phyloP scores from a whole-genome alignment of 2,329 filamentous ascomycete species.

The Penicillium sp. region DNA sequence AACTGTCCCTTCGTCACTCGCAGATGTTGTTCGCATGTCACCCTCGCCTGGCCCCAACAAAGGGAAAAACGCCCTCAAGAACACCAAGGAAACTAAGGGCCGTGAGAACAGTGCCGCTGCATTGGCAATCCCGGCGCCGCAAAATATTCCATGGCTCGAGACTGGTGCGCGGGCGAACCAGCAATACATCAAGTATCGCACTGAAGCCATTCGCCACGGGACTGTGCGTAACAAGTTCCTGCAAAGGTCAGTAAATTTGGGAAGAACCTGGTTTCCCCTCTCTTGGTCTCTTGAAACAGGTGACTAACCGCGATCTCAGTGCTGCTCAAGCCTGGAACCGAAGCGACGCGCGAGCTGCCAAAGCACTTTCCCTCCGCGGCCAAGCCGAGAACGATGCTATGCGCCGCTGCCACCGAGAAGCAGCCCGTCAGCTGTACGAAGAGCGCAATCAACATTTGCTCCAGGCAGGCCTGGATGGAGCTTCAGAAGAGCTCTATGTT shows the following conservation, averaged over 20 bases:
- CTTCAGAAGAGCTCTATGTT: slow-evolving; percentile 77
- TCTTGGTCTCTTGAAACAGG: not conserved
- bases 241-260: slow-evolving; percentile 66
- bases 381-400: slow-evolving; percentile 97
- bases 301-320: slow-evolving; percentile 48
- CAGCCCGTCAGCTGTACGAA: slow-evolving; percentile 87
- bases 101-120: slow-evolving; percentile 80
- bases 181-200: slow-evolving; percentile 89
- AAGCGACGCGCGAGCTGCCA: slow-evolving; percentile 93
- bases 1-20: slow-evolving; percentile 73
- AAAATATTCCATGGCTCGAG: slow-evolving; percentile 95
- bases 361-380: slow-evolving; percentile 88
- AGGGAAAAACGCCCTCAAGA: slow-evolving; percentile 56
- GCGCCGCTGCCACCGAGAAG: slow-evolving; percentile 94
- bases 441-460: slow-evolving; percentile 76
- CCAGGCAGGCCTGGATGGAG: slow-evolving; percentile 44
- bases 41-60: slow-evolving; percentile 72
- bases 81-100: slow-evolving; percentile 62
- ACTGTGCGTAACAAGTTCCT: slow-evolving; percentile 96
- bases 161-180: slow-evolving; percentile 90
- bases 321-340: slow-evolving; percentile 98
- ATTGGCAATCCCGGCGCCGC: slow-evolving; percentile 80
- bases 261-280: not conserved
- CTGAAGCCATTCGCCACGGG: slow-evolving; percentile 96
- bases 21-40: slow-evolving; percentile 94